Base-by-base conservation (phyloP, 331 rosid species). In the Rhamnella rubrinervis region DNA sequence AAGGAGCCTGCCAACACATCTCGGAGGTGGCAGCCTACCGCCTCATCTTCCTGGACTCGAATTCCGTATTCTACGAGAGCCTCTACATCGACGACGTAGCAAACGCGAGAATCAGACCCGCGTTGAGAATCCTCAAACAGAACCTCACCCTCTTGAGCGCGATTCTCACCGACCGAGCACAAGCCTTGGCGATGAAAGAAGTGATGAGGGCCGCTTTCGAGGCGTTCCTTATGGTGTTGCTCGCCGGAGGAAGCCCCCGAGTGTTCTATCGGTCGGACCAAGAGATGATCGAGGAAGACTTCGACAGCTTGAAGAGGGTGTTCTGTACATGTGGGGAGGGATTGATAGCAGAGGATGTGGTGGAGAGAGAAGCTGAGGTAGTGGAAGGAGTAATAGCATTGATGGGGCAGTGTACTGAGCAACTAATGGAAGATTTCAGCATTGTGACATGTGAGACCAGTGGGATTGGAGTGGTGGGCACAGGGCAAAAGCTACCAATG, bases 11-110 rank as follows among this genome's bases (percentile, higher is more conserved):
- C 65, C 88, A 83, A 65, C 82, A 85, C 73, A 92, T 95, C 67
- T 84, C 99, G 5, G 97, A 91, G 85, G 96, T 91, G 1, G 97
- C 99, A 1, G 97, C 93, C 6, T 86, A 83, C 71, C 95, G 99
- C 50, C 84, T 89, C 44, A 83, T 95, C 79, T 95, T 95, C 81
- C 91, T 87, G 0, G 99, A 95, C 71, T 87, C 96, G 7, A 82
- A 72, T 59, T 78, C 93, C 0, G 88, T 83, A 55, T 91, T 95
- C 80, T 95, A 91, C 14, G 96, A 79, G 0, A 75, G 87, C 71
- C 92, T 95, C 67, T 95, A 95, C 5, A 47, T 79, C 3, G 84
- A 73, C 0, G 91, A 91, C 57, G 96, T 87, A 1, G 73, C 88
- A 40, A 91, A 87, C 28, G 82, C 93, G 0, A 61, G 96, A 49